Conservation (phyloP, 768 basidiomycete genomes). For the Kondoa malvinella region DNA sequence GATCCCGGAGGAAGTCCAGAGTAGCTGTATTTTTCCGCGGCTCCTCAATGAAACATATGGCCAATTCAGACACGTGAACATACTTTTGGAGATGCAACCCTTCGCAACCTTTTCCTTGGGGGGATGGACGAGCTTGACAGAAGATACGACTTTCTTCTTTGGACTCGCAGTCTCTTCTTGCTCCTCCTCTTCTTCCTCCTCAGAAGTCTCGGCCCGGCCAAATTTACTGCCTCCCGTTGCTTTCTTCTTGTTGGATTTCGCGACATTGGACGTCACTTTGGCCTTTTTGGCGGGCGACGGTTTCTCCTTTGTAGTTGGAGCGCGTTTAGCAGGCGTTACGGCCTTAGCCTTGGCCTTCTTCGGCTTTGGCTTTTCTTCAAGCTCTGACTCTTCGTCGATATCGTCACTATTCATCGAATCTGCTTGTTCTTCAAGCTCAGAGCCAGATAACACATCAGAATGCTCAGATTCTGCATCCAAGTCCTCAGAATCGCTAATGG, state of each 20-base stretch:
- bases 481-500: neutral
- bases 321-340: neutral
- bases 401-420: constrained; percentile 1
- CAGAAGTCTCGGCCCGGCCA: neutral
- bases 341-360: neutral
- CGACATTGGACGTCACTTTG: neutral
- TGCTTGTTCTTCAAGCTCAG: neutral
- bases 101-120: neutral
- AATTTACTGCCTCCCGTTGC: neutral
- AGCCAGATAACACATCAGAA: too few species aligned
- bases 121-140: neutral
- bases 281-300: neutral
- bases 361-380: neutral
- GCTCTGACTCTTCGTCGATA: neutral
- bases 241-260: constrained; percentile 1
- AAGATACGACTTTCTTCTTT: neutral
- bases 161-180: neutral
- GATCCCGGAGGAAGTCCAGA: constrained; percentile 55
- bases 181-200: neutral
- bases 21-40: neutral
- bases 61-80: neutral
- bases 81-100: neutral
- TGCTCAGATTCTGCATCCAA: neutral
- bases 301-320: neutral
- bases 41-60: neutral